Percentiles rank a stretch among this genome's conserved stretches.
Evolutionary conservation across 1,284 basidiomycete genomes (phyloP).

Genomic region (Trametes polyzona): DNA sequence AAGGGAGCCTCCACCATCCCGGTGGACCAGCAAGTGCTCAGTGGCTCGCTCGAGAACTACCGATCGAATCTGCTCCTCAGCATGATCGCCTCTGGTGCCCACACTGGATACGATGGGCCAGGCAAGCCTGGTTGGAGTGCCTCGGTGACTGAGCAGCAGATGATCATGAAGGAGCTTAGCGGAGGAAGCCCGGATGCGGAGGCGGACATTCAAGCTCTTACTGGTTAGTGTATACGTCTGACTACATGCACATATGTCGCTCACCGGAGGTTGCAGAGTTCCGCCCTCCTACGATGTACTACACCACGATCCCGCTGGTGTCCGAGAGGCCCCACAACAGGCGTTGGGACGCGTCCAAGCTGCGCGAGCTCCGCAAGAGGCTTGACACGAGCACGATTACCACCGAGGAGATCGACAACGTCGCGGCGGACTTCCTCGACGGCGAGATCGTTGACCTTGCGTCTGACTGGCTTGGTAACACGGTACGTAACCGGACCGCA

Average conservation of each 20-base stretch:
- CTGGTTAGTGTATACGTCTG: slow-evolving; percentile 57
- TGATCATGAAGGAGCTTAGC: slow-evolving; percentile 93
- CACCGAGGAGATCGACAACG: slow-evolving; percentile 88
- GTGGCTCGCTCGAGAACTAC: slow-evolving; percentile 92
- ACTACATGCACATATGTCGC: slow-evolving; percentile 1
- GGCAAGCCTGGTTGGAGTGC: slow-evolving; percentile 65
- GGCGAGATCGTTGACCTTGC: slow-evolving; percentile 92
- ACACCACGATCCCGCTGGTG: slow-evolving; percentile 88
- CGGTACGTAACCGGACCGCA: slow-evolving; percentile 57
- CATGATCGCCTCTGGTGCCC: slow-evolving; percentile 86
- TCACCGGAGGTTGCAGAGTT: slow-evolving; percentile 57
- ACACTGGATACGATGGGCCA: slow-evolving; percentile 64
- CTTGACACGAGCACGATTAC: slow-evolving; percentile 84
- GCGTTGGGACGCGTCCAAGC: slow-evolving; percentile 91
- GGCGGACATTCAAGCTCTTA: slow-evolving; percentile 79
- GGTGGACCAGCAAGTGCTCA: slow-evolving; percentile 89
- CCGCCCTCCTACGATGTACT: slow-evolving; percentile 89
- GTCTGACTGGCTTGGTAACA: slow-evolving; percentile 99
- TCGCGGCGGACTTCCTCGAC: slow-evolving; percentile 89
- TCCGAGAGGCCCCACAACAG: slow-evolving; percentile 84
- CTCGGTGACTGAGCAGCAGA: slow-evolving; percentile 87
- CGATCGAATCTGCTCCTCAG: slow-evolving; percentile 89
- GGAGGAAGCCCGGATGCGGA: slow-evolving; percentile 80
- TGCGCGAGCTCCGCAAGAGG: slow-evolving; percentile 93
- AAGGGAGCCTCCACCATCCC: slow-evolving; percentile 88